Percentiles rank a stretch among this genome's conserved stretches.
Evolutionary conservation across 305 asterid species (phyloP).

Genomic region (Fraxinus floribunda): DNA sequence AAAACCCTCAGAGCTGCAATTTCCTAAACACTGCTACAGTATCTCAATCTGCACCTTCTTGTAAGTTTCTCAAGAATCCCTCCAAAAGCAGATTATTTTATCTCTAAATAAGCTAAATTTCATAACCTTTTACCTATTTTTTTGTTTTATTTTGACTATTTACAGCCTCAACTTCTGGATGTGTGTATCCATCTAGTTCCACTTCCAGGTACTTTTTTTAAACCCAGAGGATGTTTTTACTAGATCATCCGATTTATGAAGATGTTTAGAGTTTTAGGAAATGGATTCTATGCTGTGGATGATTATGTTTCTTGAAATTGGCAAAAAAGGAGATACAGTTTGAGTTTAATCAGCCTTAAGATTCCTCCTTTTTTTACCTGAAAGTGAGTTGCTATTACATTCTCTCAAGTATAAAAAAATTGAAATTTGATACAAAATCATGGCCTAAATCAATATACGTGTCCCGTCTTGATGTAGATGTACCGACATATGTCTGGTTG

Average conservation of each 20-base stretch:
- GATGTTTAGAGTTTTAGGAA: background rate
- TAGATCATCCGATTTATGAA: conserved; percentile 18
- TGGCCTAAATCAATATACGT: background rate
- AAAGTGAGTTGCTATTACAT: background rate
- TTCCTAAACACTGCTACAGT: conserved; percentile 55
- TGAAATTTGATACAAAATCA: background rate
- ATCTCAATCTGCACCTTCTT: conserved; percentile 36
- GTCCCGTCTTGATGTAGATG: conserved; percentile 21
- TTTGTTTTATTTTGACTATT: conserved; percentile 8
- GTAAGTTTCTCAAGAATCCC: conserved; percentile 30
- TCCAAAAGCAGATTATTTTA: background rate
- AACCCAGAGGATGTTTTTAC: background rate
- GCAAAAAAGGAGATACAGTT: background rate
- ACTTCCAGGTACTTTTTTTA: conserved; percentile 38
- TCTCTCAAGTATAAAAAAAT: no score
- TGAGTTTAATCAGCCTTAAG: background rate
- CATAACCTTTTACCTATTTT: background rate
- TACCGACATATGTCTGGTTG: background rate
- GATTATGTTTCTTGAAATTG: background rate
- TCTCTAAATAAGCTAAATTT: background rate
- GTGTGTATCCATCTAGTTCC: conserved; percentile 46
- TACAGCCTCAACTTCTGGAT: conserved; percentile 35
- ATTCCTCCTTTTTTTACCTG: background rate
- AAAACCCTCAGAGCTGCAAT: conserved; percentile 53
- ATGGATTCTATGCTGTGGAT: background rate